A percentile compares a stretch with the other conserved stretches of the same genome.
Evolutionary conservation across 1,139 yeast genomes (phyloP).

Genomic region (Debaryomycetaceae sp.): DNA sequence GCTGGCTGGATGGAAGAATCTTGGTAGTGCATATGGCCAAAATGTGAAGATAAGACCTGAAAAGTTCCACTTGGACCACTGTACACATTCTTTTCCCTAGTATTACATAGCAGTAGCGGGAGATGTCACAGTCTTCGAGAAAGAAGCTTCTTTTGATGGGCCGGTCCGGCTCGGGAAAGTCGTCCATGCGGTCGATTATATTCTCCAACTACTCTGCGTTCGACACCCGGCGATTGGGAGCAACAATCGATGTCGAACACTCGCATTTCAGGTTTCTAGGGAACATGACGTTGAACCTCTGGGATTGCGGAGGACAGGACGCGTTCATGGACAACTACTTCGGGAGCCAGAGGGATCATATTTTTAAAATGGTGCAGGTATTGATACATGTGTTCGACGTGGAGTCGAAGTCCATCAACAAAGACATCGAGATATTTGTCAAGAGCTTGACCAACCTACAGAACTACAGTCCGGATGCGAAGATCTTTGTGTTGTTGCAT

Average conservation of each 20-base stretch:
- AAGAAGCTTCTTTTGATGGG: constrained; percentile 62
- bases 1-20: background rate
- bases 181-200: constrained; percentile 95
- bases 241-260: constrained; percentile 97
- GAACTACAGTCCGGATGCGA: constrained; percentile 86
- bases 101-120: no score
- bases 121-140: constrained; percentile 31
- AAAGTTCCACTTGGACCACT: background rate
- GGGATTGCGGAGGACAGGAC: constrained; percentile 99
- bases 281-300: constrained; percentile 88
- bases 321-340: constrained; percentile 94
- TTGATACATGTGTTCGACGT: constrained; percentile 95
- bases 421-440: constrained; percentile 89
- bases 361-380: constrained; percentile 96
- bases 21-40: background rate
- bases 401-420: constrained; percentile 85
- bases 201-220: constrained; percentile 95
- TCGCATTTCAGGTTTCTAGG: constrained; percentile 90
- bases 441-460: constrained; percentile 78
- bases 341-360: constrained; percentile 82
- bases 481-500: constrained; percentile 86
- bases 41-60: background rate
- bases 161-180: constrained; percentile 95
- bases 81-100: background rate
- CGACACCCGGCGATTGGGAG: constrained; percentile 92